These are phyloP conservation scores for Protostelium mycophagum DNA, from an alignment of 78 protist genomes.

Conservation along the genomic window DNA sequence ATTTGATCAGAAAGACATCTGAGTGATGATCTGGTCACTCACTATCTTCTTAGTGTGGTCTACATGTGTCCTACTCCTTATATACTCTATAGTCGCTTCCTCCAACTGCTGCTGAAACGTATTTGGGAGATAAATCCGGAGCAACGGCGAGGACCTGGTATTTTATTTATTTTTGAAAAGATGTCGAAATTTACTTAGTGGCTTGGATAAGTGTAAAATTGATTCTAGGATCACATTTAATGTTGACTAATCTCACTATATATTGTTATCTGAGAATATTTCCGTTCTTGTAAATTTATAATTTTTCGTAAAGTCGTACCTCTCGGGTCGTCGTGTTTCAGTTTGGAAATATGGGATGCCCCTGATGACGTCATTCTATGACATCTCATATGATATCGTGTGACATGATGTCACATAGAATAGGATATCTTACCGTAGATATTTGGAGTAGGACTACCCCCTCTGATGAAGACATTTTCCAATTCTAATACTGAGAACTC, in stretches of 20 bases:
- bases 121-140: not conserved
- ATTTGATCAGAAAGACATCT: no score
- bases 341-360: not conserved
- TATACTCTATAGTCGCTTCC: not conserved
- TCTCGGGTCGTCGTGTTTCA: not conserved
- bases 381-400: not conserved
- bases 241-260: not conserved
- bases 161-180: no score
- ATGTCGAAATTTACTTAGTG: not conserved
- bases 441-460: not conserved
- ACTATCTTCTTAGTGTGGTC: not conserved
- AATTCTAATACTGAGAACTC: not conserved
- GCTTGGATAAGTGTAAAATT: not conserved
- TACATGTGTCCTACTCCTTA: not conserved
- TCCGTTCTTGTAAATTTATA: not conserved
- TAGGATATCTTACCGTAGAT: not conserved
- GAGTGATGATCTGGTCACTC: not conserved
- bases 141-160: not conserved
- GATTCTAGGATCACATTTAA: not conserved
- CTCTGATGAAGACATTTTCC: not conserved
- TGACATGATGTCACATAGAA: no score
- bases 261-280: no score
- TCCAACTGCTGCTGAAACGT: not conserved
- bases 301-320: not conserved
- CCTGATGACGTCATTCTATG: not conserved